phyloP scores from a whole-genome alignment of 1,284 basidiomycete species.

The Cryptococcus sp. region DNA sequence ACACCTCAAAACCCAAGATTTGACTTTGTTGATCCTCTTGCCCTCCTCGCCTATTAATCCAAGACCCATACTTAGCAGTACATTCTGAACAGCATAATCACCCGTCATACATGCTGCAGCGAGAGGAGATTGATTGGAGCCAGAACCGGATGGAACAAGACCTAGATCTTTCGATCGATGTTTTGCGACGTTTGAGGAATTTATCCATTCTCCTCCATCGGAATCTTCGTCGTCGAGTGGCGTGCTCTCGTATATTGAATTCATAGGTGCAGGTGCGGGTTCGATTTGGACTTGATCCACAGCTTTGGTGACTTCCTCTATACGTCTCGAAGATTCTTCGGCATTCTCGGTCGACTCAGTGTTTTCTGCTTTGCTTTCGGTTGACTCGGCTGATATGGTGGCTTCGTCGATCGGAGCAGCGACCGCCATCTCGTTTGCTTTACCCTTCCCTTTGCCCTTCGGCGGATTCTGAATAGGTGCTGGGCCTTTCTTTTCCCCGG shows the following conservation, averaged over 20 bases:
- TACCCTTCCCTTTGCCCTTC: not conserved
- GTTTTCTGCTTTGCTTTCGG: no score
- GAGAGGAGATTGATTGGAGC: constrained; percentile 37
- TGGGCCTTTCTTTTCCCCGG: constrained; percentile 32
- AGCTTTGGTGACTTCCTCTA: constrained; percentile 33
- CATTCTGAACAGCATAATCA: constrained; percentile 99
- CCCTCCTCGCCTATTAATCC: constrained; percentile 89
- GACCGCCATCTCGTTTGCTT: constrained; percentile 2
- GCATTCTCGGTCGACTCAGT: no score
- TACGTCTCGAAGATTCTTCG: no score
- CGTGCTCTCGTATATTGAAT: constrained; percentile 3
- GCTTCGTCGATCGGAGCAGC: constrained; percentile 18
- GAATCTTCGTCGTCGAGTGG: constrained; percentile 52
- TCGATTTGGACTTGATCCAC: not conserved
- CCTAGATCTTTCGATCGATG: constrained; percentile 88
- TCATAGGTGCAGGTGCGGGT: not conserved
- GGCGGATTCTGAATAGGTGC: not conserved
- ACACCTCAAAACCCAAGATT: constrained; percentile 94
- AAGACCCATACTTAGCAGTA: constrained; percentile 90
- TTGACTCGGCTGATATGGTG: not conserved
- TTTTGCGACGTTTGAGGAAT: constrained; percentile 75
- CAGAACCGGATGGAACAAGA: constrained; percentile 55
- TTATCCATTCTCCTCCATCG: constrained; percentile 96
- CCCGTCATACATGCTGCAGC: constrained; percentile 88
- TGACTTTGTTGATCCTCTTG: constrained; percentile 81